Base-by-base conservation (phyloP, 2,329 filamentous ascomycete genomes). In the Diplodia corticola region DNA sequence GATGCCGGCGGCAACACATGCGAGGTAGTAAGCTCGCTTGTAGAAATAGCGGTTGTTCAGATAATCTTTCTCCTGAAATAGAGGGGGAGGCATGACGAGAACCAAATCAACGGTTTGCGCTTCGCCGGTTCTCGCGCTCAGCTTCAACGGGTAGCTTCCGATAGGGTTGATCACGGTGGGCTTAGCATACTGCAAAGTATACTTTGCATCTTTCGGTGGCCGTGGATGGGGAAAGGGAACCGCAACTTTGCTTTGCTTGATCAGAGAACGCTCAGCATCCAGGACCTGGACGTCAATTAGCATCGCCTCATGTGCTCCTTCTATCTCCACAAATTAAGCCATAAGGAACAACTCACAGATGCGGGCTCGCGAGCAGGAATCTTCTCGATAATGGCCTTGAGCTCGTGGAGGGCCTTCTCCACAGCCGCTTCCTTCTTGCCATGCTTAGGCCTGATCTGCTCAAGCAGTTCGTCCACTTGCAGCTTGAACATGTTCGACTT, bases 61-160 rank as follows among this genome's bases (percentile, higher is more conserved):
- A 76, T 94, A 97, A 78, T 99, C 95, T 79, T 98, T 98, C 51
- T 96, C 91, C 74, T 97, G 92, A 73, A 98, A 93, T 13, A 97
- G 79, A 0, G 85, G 80, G 49, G 64, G 46, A 13, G 95, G 94
- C 88, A 99, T 96, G 55, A 91, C 90, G 17, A 96, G 87, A 5
- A 94, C 88, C 84, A 98, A 86, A 77, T 98, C 94, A 67, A 97
- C 83, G 17, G 85, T 82, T 28, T 89, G 79, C 28, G 76, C 77
- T 57, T 80, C 78, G 70, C 89, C 86, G 12, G 84, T 82, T 72
- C 90, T 91, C 67, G 88, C 81, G 78, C 92, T 89, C 2, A 89
- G 93, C 76, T 87, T 89, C 61, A 91, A 82, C 12, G 91, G 86
- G 80, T 96, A 94, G 78, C 93, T 96, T 59, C 95, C 95, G 35